Base-by-base conservation (phyloP, 176 grass and related monocot genomes). In the Eleusine coracana region DNA sequence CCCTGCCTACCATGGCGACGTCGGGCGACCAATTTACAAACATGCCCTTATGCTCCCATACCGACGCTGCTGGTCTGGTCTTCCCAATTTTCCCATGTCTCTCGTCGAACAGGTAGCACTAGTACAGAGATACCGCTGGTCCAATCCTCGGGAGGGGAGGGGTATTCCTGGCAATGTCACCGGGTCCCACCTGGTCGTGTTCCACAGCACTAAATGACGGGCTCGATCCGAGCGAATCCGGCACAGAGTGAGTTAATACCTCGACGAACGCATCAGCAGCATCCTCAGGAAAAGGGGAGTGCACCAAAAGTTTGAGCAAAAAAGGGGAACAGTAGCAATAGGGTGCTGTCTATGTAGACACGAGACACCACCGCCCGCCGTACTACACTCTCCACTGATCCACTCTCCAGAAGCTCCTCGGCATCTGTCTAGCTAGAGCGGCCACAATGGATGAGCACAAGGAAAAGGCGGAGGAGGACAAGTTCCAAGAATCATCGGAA, bases 151-250 rank as follows among this genome's bases (percentile, higher is more conserved):
- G 31, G 31, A 52, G 10, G 4, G 46, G 17, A 60, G 64, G 85
- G 85, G 78, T 3, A 76, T 70, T 61, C 2, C 44, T 46, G 73
- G 62, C 50, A 59, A 21, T 13, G 4, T 15, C 0, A 10, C 0
- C 10, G 60, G 25, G 23, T 0, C 5, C 66, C 29, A 63, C 14
- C 45, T 73, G 75, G 10, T 56, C 38, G 1, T 15, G 68, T 6
- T 40, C 75, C 48, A 11, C 21, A 4, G 59, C 68, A 88, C 73
- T 88, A 88, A 88, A 88, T 84, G 2, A 49, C 37, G 2, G 37
- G 59, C 0, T 54, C 7, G 46, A 21, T 39, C 80, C 8, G 73
- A 66, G 45, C 71, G 86, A 82, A 82, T 87, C 72, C 3, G 80
- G 18, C 44, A 14, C 37, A 78, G 74, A 39, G 31, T 37, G 38